phyloP scores from a whole-genome alignment of 305 asterid species.

The Fraxinus nigra region DNA sequence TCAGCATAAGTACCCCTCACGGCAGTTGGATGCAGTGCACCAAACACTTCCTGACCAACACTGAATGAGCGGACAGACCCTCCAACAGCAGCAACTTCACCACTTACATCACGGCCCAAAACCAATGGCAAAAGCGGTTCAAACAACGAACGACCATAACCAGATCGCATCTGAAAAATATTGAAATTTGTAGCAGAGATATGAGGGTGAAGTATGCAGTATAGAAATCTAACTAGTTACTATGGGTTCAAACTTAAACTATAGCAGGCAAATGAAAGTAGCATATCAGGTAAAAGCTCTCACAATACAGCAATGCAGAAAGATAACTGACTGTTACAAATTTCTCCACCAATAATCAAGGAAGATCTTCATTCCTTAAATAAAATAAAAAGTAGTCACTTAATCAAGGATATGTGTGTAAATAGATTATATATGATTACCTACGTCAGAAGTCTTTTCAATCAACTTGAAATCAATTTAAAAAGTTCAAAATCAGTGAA shows the following conservation, averaged over 20 bases:
- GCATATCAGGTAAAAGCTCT: neutral
- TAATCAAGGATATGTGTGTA: neutral
- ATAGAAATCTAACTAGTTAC: neutral
- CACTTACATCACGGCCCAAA: conserved; percentile 96
- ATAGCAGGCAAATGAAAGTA: neutral
- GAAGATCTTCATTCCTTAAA: neutral
- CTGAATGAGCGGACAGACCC: conserved; percentile 54
- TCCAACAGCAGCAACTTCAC: conserved; percentile 89
- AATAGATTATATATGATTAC: neutral
- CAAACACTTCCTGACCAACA: conserved; percentile 91
- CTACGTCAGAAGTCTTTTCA: neutral
- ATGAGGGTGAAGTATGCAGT: neutral
- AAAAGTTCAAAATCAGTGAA: neutral
- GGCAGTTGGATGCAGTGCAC: conserved; percentile 96
- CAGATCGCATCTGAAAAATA: conserved; percentile 73
- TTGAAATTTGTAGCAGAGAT: conserved; percentile 9
- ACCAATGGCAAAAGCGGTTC: conserved; percentile 82
- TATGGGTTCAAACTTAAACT: neutral
- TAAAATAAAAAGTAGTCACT: neutral
- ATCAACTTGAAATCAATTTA: neutral
- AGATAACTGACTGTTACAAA: neutral
- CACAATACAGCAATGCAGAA: neutral
- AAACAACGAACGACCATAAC: conserved; percentile 88
- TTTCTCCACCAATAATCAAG: neutral
- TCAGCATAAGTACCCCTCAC: conserved; percentile 93